phyloP scores from a whole-genome alignment of 2,329 filamentous ascomycete species.

The Tolypocladium tropicale region DNA sequence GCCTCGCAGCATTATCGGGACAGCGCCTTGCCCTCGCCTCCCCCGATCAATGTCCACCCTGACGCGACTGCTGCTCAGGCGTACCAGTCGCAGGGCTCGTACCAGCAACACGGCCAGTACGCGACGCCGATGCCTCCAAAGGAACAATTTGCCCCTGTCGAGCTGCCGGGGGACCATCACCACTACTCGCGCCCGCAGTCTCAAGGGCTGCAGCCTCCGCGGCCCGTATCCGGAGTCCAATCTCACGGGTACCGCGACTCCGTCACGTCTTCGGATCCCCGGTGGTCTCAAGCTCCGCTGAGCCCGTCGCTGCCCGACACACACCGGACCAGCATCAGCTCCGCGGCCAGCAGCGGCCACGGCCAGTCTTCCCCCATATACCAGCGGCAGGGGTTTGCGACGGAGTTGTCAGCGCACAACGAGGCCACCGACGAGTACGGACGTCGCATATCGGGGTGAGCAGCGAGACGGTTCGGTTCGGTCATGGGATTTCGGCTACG shows the following conservation, averaged over 20 bases:
- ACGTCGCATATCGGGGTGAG: background rate
- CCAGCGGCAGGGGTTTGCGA: conserved; percentile 29
- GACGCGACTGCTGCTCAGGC: conserved; percentile 1
- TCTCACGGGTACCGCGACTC: conserved; percentile 11
- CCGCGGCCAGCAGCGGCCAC: conserved; percentile 12
- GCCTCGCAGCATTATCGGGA: background rate
- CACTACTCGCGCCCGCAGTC: conserved; percentile 28
- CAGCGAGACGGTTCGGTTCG: no score
- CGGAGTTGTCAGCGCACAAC: conserved; percentile 34
- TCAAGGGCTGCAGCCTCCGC: conserved; percentile 10
- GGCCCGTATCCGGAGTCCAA: conserved; percentile 8
- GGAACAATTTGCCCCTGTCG: conserved; percentile 20
- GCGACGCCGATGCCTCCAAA: conserved; percentile 14
- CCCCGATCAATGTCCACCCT: background rate
- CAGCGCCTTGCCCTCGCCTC: background rate
- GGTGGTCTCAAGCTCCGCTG: conserved; percentile 30
- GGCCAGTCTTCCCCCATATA: conserved; percentile 26
- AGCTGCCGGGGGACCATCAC: conserved; percentile 37
- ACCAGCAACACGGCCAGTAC: conserved; percentile 9
- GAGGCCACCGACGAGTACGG: conserved; percentile 36
- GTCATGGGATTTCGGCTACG: no score
- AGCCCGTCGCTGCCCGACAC: conserved; percentile 12
- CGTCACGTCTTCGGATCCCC: conserved; percentile 15
- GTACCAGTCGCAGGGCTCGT: conserved; percentile 7
- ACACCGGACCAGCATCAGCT: conserved; percentile 15